Percentiles rank a stretch among this genome's conserved stretches.
Evolutionary conservation across 768 basidiomycete species (phyloP).

Genomic region (Ephemerocybe angulata): DNA sequence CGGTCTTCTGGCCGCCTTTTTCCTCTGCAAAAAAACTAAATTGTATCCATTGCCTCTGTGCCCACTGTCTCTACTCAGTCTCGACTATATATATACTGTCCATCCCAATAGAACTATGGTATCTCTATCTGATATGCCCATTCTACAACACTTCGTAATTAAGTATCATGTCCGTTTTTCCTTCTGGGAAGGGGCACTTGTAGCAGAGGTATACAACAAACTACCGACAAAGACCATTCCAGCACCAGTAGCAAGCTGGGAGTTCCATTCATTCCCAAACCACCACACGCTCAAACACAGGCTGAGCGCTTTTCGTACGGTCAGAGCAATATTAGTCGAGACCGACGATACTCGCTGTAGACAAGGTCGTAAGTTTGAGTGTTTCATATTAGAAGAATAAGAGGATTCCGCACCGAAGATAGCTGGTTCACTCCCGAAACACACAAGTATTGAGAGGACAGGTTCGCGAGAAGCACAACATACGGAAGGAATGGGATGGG

Average conservation of each 20-base stretch:
- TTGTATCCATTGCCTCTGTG: too few relatives aligned
- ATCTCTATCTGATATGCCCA: background rate
- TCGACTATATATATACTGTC: too few relatives aligned
- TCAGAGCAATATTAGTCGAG: conserved; percentile 77
- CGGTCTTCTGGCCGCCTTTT: too few relatives aligned
- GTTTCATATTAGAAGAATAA: conserved; percentile 1
- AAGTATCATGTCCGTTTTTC: conserved; percentile 2
- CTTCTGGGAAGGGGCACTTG: conserved; percentile 18
- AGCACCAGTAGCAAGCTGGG: conserved; percentile 61
- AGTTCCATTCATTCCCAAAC: conserved; percentile 73
- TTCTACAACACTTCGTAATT: background rate
- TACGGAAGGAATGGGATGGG: conserved; percentile 41
- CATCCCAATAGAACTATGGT: background rate
- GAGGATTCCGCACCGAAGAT: conserved; percentile 55
- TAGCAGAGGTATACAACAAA: conserved; percentile 44
- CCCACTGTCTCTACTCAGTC: too few relatives aligned
- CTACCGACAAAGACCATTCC: conserved; percentile 72
- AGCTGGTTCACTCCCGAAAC: conserved; percentile 79
- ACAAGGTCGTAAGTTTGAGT: background rate
- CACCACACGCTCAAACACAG: conserved; percentile 82
- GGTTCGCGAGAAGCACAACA: conserved; percentile 56
- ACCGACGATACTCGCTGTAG: conserved; percentile 70
- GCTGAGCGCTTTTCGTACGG: conserved; percentile 75
- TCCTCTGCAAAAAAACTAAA: too few relatives aligned
- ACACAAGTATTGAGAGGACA: conserved; percentile 75